Evolutionary conservation across 768 basidiomycete genomes (phyloP), one percentile per base, ranked within the genome.

Genomic region (Flagelloscypha sp.): DNA sequence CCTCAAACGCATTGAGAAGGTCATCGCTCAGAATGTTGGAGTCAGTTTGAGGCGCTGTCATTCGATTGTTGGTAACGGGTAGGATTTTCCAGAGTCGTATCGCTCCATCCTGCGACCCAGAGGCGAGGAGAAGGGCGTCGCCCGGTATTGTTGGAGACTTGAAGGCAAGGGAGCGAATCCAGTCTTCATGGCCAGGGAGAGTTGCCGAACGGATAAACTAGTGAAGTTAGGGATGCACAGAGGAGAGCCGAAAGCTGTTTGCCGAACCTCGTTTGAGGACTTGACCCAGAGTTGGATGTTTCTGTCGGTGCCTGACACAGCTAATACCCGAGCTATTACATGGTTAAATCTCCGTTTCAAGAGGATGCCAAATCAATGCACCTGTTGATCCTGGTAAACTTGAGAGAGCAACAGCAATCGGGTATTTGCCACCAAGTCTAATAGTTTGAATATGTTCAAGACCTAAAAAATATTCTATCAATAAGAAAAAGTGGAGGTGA

Each of bases 41-140:
- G 18, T 36, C 20, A 31, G 36, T 22, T 50, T 49, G 24, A 31
- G 30, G 15, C 23, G 46, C 36, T 36, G 58, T 27, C 28, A 37
- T n/a, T 18, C 36, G 21, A 18, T 53, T 42, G 40, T 61, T 63
- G 27, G 52, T 55, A 21, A 75, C 55, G 12, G 62, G 50, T 28
- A 82, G 75, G 43, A 99, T 77, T 38, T 78, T 79, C 95, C 95
- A 99, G 4, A 98, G 61, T 25, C 95, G 79, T 35, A 98, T 86
- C 19, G 86, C 93, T 6, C 79, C 77, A 53, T 99, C 95, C 59
- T 98, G 95, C 7, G 92, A 93, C 1, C 90, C 95, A 16, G 92
- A 93, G 1, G 95, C 93, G 24, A 99, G 66, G 0, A 84, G 53
- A 6, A 97, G 65, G 20, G 68, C 59, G n/a, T 67, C 61, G 2